Evolutionary conservation across 2,329 filamentous ascomycete genomes (phyloP), one percentile per base, ranked within the genome.

Genomic region (Colletotrichum australisinense): DNA sequence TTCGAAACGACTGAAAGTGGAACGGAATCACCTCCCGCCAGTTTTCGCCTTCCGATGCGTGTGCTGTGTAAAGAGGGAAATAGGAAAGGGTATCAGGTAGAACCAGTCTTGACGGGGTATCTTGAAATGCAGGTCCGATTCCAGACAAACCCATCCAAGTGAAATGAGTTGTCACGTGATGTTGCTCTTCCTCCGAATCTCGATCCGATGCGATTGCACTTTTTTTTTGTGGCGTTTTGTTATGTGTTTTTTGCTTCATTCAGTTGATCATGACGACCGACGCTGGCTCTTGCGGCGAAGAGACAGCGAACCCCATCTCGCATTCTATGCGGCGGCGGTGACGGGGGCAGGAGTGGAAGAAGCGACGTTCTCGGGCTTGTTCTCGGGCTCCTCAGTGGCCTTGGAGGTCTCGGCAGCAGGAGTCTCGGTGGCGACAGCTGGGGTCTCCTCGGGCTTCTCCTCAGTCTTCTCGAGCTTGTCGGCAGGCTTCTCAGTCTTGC

Each of bases 121-220:
- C 86, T 87, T 84, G 84, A 88, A 88, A 89, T 88, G 86, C 87
- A 88, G 84, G 87, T 85, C 85, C 84, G 86, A 83, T 85, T 83
- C 85, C 84, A 79, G 83, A 84, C 84, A 83, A 81, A 81, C 73
- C 57, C 67, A 68, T 67, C 60, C 59, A 60, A 69, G 71, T 72
- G 62, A 65, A 74, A 68, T 60, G 64, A 73, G 63, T 74, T 72
- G 16, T 68, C 72, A 72, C 60, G 53, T 73, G 69, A 67, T 28
- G 52, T 67, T 74, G 62, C 72, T 74, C 68, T 74, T 67, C 68
- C 68, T 72, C 72, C 63, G 52, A 72, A 46, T 67, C 58, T 67
- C 57, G 56, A 74, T 72, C 63, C 72, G 60, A 67, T 67, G 68
- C 68, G 63, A 67, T 63, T 67, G 57, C 62, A 63, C 60, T 72